These are phyloP conservation scores for Colletotrichum lupini DNA, from an alignment of 2,329 filamentous ascomycete species.

Conservation along the genomic window DNA sequence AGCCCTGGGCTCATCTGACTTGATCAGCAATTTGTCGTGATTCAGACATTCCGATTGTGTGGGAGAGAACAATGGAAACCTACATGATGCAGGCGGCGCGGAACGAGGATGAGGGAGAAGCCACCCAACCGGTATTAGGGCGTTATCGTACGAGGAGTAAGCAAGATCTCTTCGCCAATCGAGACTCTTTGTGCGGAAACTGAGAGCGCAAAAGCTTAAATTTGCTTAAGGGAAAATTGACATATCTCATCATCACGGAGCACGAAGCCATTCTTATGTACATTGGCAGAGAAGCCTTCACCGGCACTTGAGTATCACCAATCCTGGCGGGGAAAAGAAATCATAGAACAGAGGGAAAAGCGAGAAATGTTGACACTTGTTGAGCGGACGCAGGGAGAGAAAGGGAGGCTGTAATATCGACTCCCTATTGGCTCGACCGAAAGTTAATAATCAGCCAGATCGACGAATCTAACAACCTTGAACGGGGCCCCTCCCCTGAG, in stretches of 20 bases:
- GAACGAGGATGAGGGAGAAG: not conserved
- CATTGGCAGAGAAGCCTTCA: not conserved
- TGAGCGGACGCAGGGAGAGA: conserved; percentile 33
- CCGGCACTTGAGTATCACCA: not conserved
- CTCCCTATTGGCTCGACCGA: conserved; percentile 2
- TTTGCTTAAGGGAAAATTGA: not conserved
- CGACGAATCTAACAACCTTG: conserved; percentile 3
- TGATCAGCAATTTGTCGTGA: conserved; percentile 28
- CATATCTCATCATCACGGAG: not conserved
- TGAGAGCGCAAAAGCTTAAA: not conserved
- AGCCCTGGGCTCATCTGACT: conserved; percentile 27
- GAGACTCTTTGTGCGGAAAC: not conserved
- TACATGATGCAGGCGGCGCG: not conserved
- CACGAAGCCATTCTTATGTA: not conserved
- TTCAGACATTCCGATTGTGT: conserved; percentile 23
- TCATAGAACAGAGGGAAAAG: not conserved
- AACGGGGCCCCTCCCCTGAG: not conserved
- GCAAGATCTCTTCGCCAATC: not conserved
- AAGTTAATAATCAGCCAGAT: conserved; percentile 20
- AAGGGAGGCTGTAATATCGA: conserved; percentile 12
- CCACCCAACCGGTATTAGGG: not conserved
- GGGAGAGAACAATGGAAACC: conserved; percentile 2
- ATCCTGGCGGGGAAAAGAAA: not conserved
- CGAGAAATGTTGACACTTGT: conserved; percentile 28
- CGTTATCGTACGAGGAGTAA: not conserved